A percentile compares a stretch with the other conserved stretches of the same genome.
These are phyloP conservation scores for Lizonia empirigonia DNA, from an alignment of 2,329 filamentous ascomycete species.

Conservation along the genomic window DNA sequence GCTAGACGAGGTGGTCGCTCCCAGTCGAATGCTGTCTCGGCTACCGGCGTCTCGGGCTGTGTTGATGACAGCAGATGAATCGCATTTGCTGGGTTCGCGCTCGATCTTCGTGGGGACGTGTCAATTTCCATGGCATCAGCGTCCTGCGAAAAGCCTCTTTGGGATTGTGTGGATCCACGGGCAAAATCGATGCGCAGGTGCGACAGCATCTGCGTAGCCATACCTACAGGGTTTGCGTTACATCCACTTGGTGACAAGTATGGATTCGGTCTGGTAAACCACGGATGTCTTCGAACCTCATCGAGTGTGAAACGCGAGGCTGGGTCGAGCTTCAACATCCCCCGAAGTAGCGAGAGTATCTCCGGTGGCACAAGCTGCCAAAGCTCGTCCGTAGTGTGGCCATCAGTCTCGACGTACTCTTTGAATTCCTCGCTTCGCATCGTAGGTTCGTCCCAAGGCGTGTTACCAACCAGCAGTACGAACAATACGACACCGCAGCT, in stretches of 20 bases:
- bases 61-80: slow-evolving; percentile 71
- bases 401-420: slow-evolving; percentile 80
- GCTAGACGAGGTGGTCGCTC: slow-evolving; percentile 68
- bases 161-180: slow-evolving; percentile 63
- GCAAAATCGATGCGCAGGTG: slow-evolving; percentile 87
- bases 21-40: slow-evolving; percentile 84
- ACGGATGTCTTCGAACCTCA: slow-evolving; percentile 87
- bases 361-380: slow-evolving; percentile 79
- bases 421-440: slow-evolving; percentile 85
- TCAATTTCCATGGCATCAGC: slow-evolving; percentile 74
- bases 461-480: slow-evolving; percentile 92
- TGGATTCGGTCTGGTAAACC: slow-evolving; percentile 85
- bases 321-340: slow-evolving; percentile 87
- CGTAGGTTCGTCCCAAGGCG: slow-evolving; percentile 95
- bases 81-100: slow-evolving; percentile 35
- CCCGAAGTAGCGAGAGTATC: slow-evolving; percentile 80
- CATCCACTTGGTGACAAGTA: slow-evolving; percentile 76
- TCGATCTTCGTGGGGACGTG: slow-evolving; percentile 40
- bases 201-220: slow-evolving; percentile 96
- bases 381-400: slow-evolving; percentile 81
- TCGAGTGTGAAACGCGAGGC: slow-evolving; percentile 80
- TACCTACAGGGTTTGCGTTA: slow-evolving; percentile 75
- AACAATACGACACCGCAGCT: slow-evolving; percentile 98
- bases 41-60: slow-evolving; percentile 79
- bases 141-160: slow-evolving; percentile 49